Percentiles rank a stretch among this genome's conserved stretches.
These are phyloP conservation scores for Suillus alpinus DNA, from an alignment of 768 basidiomycete species.

Conservation along the genomic window DNA sequence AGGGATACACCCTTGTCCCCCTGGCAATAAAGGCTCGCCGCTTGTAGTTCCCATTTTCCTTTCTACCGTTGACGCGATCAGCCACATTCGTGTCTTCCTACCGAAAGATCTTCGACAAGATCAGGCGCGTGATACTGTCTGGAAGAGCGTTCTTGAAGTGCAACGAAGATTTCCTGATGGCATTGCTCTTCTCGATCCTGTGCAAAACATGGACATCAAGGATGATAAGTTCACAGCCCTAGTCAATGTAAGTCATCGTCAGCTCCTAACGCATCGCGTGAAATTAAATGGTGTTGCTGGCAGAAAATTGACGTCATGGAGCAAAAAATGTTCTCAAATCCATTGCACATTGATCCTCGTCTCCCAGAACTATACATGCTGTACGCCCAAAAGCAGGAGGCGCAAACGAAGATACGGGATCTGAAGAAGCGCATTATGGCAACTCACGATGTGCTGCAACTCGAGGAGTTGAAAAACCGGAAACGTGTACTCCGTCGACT, in stretches of 20 bases:
- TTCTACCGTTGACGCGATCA: conserved; percentile 82
- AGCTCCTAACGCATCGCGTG: neutral
- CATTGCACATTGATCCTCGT: conserved; percentile 74
- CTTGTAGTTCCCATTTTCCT: conserved; percentile 87
- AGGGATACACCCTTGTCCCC: conserved; percentile 72
- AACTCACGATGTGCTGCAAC: conserved; percentile 89
- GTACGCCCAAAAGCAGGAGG: conserved; percentile 74
- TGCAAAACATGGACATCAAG: conserved; percentile 93
- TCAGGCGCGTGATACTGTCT: conserved; percentile 73
- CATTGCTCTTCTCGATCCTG: conserved; percentile 82
- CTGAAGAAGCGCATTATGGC: conserved; percentile 85
- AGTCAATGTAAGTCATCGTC: conserved; percentile 55
- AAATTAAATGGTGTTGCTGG: neutral
- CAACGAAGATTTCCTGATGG: conserved; percentile 87
- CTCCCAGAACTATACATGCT: conserved; percentile 79
- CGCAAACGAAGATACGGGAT: conserved; percentile 65
- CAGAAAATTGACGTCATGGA: conserved; percentile 94
- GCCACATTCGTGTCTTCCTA: conserved; percentile 80
- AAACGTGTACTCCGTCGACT: conserved; percentile 92
- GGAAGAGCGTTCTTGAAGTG: conserved; percentile 92
- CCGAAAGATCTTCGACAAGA: conserved; percentile 87
- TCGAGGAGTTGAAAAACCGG: conserved; percentile 93
- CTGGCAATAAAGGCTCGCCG: conserved; percentile 72
- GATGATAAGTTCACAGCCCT: conserved; percentile 90
- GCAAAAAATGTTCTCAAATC: conserved; percentile 74